These are phyloP conservation scores for Pleurostoma richardsiae DNA, from an alignment of 2,329 filamentous ascomycete genomes.

Conservation along the genomic window DNA sequence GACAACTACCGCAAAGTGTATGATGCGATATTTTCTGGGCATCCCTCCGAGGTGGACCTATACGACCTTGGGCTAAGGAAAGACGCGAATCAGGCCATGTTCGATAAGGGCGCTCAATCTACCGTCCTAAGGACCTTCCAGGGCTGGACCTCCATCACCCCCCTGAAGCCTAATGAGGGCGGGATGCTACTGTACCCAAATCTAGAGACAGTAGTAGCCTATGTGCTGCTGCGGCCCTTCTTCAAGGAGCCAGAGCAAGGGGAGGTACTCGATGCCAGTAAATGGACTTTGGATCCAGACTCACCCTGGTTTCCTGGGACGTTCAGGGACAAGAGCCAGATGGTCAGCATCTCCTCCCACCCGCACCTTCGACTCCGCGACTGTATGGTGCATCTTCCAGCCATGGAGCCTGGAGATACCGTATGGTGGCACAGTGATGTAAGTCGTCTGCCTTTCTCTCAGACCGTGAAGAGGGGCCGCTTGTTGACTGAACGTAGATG, in stretches of 20 bases:
- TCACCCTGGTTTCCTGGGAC: background rate
- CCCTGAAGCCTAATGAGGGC: background rate
- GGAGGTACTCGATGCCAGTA: background rate
- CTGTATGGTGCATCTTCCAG: background rate
- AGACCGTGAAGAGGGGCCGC: background rate
- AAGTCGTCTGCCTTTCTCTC: slow-evolving; percentile 4
- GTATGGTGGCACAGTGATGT: background rate
- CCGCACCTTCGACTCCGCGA: background rate
- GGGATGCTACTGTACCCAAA: background rate
- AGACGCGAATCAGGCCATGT: background rate
- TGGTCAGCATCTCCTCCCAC: background rate
- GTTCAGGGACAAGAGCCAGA: background rate
- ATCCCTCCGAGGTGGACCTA: background rate
- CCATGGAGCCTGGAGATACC: background rate
- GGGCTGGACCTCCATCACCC: background rate
- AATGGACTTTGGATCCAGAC: background rate
- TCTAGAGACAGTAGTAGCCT: background rate
- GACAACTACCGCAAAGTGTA: background rate
- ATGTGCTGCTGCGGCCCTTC: background rate
- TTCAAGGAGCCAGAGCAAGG: background rate
- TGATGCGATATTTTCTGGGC: background rate
- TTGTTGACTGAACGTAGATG: background rate
- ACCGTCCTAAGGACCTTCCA: background rate
- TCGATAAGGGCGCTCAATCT: background rate
- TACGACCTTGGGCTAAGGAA: background rate